Base-by-base conservation (phyloP, 1,284 basidiomycete genomes). In the Trametes versicolor region DNA sequence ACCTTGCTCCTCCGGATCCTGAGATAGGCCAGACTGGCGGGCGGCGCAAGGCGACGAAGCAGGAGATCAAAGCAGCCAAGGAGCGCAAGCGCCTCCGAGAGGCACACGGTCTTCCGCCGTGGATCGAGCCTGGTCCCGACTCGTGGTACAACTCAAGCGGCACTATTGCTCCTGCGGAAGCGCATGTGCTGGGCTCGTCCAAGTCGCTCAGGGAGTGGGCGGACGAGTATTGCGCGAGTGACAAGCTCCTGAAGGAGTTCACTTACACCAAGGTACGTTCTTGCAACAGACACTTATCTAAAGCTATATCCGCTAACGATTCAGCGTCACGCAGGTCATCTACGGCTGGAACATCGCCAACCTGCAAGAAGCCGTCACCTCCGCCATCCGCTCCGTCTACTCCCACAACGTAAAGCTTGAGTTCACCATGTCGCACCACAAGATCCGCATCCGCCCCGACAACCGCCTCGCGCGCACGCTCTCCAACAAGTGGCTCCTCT, bases 311-410 rank as follows among this genome's bases (percentile, higher is more conserved):
- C 4, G 29, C 29, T 19, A 21, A 61, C 59, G 39, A 58, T 45
- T 41, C 19, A 27, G 25, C 47, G 27, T 58, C 32, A 2, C 37
- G 19, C 65, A 89, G 87, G 77, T 85, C 19, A 76, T 90, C 25
- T 89, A 89, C 73, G 89, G 89, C 8, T 94, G 92, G 92, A 84
- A 93, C 73, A 78, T 88, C 32, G 78, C 80, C 25, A 83, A 82
- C 43, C 76, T 93, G 5, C 71, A 74, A 39, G 86, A 88, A 37
- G 82, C 90, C 41, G 82, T 81, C 60, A 79, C 80, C 1, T 80
- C 84, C 4, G 78, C 66, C 79, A 89, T 77, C 72, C 83, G 56
- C 78, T 85, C 65, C 69, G 59, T 79, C 71, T 92, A 91, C 77
- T 76, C 78, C 48, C 85, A 87, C 32, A 73, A 79, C 52, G 67